phyloP scores from a whole-genome alignment of 306 rosid genomes.

The Pachyrhizus erosus region DNA sequence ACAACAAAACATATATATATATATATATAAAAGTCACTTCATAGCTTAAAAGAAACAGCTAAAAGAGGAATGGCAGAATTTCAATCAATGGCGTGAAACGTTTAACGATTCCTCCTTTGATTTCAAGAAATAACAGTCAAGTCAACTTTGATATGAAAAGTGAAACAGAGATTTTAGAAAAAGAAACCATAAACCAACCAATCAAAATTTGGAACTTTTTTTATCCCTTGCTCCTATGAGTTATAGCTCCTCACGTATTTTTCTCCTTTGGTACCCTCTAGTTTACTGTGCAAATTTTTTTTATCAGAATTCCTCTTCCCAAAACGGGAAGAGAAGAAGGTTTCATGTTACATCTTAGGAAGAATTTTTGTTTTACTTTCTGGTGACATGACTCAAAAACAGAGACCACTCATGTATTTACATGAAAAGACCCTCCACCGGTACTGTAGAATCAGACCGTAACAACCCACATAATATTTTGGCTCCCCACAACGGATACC shows the following conservation, averaged over 20 bases:
- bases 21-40: constrained; percentile 1
- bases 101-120: constrained; percentile 31
- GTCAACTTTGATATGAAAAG: constrained; percentile 43
- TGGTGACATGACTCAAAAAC: constrained; percentile 66
- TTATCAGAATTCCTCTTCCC: constrained; percentile 42
- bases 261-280: constrained; percentile 51
- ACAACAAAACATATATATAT: too few species aligned
- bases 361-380: constrained; percentile 39
- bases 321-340: constrained; percentile 38
- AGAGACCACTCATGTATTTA: constrained; percentile 52
- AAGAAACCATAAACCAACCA: constrained; percentile 38
- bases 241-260: constrained; percentile 36
- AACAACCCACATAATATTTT: constrained; percentile 42
- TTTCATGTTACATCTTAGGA: neutral
- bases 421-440: constrained; percentile 72
- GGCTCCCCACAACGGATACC: constrained; percentile 41
- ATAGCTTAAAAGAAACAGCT: neutral
- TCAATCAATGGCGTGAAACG: constrained; percentile 26
- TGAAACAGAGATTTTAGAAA: constrained; percentile 28
- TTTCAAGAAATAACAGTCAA: constrained; percentile 38
- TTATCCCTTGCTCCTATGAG: neutral
- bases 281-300: constrained; percentile 37
- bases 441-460: constrained; percentile 49
- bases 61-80: constrained; percentile 25
- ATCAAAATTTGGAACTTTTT: constrained; percentile 45